Evolutionary conservation across 306 rosid species (phyloP).

Genomic region (Coriaria nepalensis): DNA sequence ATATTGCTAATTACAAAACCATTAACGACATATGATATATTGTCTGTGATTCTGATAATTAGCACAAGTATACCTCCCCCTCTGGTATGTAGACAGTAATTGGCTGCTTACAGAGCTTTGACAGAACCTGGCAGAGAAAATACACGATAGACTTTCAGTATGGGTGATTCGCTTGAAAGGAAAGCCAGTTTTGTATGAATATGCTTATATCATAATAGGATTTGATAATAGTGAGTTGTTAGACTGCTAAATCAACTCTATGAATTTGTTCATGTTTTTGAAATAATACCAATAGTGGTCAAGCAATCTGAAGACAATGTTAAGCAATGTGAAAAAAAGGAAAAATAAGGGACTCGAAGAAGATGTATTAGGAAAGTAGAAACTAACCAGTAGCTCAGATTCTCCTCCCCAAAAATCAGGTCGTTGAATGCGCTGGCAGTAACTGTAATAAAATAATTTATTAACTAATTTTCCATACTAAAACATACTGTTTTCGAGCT

Average conservation of each 20-base stretch:
- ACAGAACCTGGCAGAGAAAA: slow-evolving; percentile 54
- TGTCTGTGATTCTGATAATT: background rate
- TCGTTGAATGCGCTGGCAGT: slow-evolving; percentile 66
- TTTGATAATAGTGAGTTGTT: too few relatives aligned
- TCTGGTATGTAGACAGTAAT: slow-evolving; percentile 79
- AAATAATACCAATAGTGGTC: too few relatives aligned
- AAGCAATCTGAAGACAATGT: too few relatives aligned
- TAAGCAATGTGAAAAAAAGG: too few relatives aligned
- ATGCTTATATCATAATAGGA: too few relatives aligned
- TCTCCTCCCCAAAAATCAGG: slow-evolving; percentile 99
- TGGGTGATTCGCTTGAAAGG: background rate
- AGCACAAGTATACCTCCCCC: slow-evolving; percentile 53
- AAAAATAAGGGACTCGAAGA: background rate
- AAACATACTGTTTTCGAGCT: background rate
- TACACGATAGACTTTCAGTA: slow-evolving; percentile 4
- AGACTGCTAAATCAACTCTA: too few relatives aligned
- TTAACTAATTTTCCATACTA: slow-evolving; percentile 1
- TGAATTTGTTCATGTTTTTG: too few relatives aligned
- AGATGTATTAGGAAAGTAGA: slow-evolving; percentile 5
- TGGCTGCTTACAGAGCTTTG: slow-evolving; percentile 81
- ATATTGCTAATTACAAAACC: too few relatives aligned
- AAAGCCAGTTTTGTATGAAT: background rate
- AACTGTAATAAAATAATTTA: slow-evolving; percentile 30
- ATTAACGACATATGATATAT: too few relatives aligned
- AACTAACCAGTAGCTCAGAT: slow-evolving; percentile 79